Conservation (phyloP, 2,329 filamentous ascomycete species). For the Metarhizium rileyi region DNA sequence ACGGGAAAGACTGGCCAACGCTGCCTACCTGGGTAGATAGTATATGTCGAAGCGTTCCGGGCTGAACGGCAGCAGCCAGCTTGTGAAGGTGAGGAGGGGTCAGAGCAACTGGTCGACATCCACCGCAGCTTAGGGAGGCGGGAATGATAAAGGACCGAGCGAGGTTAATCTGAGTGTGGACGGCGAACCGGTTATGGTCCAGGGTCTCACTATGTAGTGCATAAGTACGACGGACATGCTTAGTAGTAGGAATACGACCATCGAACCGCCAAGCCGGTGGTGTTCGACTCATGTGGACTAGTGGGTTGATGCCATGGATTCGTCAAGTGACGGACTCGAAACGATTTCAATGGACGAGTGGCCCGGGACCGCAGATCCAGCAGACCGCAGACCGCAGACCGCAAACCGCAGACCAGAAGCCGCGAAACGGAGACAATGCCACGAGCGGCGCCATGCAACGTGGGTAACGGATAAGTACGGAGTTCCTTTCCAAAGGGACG, state of each 20-base stretch:
- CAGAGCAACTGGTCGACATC: conserved; percentile 2
- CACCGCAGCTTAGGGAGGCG: conserved; percentile 1
- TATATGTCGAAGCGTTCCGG: conserved; percentile 3
- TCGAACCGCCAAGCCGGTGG: not conserved
- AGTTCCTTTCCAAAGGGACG: no score
- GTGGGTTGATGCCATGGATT: not conserved
- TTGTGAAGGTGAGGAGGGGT: not conserved
- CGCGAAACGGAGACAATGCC: no score
- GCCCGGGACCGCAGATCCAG: not conserved
- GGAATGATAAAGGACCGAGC: conserved; percentile 1
- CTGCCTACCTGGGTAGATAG: not conserved
- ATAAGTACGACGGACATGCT: no score
- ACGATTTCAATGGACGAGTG: not conserved
- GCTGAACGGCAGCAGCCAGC: not conserved
- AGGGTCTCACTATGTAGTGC: no score
- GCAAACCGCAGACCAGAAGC: not conserved
- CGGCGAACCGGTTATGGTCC: not conserved
- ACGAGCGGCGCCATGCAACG: no score
- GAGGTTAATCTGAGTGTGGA: not conserved
- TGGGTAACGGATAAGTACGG: no score
- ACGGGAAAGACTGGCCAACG: conserved; percentile 7
- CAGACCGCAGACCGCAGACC: not conserved
- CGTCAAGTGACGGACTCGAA: no score
- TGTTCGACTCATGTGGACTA: not conserved
- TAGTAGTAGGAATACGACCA: no score